phyloP scores from a whole-genome alignment of 1,284 basidiomycete genomes.

The Apiotrichum porosum region DNA sequence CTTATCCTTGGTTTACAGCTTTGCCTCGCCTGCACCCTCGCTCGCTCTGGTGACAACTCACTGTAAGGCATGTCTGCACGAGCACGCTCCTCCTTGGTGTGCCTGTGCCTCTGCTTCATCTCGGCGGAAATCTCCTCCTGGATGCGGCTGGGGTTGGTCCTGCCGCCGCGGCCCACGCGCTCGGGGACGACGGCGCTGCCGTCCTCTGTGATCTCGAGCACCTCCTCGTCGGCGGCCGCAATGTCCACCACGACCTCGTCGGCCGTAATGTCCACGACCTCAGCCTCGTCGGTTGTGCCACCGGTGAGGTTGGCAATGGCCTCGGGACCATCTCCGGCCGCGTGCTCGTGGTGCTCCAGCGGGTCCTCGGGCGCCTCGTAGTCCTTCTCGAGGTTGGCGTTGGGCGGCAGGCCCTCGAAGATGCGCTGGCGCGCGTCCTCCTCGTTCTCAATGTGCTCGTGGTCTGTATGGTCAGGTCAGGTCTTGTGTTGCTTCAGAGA shows the following conservation, averaged over 20 bases:
- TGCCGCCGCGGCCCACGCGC: neutral
- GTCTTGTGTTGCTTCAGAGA: too few species aligned
- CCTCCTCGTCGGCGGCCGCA: neutral
- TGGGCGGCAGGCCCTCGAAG: constrained; percentile 39
- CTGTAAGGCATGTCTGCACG: constrained; percentile 46
- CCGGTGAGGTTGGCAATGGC: neutral
- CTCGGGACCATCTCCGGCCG: constrained; percentile 34
- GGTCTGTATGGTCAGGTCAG: constrained; percentile 53
- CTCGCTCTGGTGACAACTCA: constrained; percentile 26
- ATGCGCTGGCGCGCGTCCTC: constrained; percentile 60
- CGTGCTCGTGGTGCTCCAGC: constrained; percentile 41
- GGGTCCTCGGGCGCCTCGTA: constrained; percentile 39
- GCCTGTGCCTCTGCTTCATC: neutral
- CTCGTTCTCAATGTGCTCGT: constrained; percentile 73
- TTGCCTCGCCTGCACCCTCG: too few species aligned
- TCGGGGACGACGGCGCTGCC: constrained; percentile 1
- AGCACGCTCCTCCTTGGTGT: constrained; percentile 34
- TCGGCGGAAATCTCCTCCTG: constrained; percentile 14
- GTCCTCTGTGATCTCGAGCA: neutral
- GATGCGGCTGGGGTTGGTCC: constrained; percentile 4
- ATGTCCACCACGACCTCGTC: neutral
- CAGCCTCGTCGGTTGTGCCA: constrained; percentile 1
- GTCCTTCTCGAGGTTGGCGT: constrained; percentile 38
- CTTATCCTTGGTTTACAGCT: neutral
- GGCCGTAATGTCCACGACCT: neutral